Conservation (phyloP, 208 protist species). For the Naegleria gruberi region DNA sequence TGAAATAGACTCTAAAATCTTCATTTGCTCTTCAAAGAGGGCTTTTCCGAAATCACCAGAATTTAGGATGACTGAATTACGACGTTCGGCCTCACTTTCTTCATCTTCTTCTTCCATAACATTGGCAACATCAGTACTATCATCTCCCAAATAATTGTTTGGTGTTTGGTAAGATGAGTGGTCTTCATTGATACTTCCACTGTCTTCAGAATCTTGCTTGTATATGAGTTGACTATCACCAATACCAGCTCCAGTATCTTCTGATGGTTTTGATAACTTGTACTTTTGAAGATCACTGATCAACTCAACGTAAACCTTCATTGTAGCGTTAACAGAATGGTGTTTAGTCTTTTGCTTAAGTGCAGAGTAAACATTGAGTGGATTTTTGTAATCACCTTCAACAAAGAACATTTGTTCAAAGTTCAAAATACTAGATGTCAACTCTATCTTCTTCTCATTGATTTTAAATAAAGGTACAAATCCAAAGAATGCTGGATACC, state of each 20-base stretch:
- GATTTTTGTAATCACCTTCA: background rate
- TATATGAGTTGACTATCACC: background rate
- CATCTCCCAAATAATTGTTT: background rate
- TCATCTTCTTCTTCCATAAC: background rate
- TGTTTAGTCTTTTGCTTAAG: background rate
- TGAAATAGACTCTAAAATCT: background rate
- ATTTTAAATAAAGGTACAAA: background rate
- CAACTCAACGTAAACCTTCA: background rate
- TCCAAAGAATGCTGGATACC: background rate
- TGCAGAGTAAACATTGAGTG: background rate
- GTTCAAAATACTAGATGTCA: background rate
- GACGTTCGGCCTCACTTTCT: background rate
- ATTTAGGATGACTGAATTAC: too few species aligned
- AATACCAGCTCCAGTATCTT: background rate
- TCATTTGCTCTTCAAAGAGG: background rate
- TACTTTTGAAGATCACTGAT: background rate
- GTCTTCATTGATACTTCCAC: background rate
- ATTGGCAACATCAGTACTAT: background rate
- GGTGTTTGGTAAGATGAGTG: background rate
- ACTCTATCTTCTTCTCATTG: background rate
- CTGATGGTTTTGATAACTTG: background rate
- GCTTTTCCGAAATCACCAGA: background rate
- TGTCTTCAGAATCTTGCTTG: background rate
- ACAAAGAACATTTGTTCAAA: background rate
- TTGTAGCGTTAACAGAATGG: background rate